Base-by-base conservation (phyloP, 768 basidiomycete species). In the Mycena belliarum region DNA sequence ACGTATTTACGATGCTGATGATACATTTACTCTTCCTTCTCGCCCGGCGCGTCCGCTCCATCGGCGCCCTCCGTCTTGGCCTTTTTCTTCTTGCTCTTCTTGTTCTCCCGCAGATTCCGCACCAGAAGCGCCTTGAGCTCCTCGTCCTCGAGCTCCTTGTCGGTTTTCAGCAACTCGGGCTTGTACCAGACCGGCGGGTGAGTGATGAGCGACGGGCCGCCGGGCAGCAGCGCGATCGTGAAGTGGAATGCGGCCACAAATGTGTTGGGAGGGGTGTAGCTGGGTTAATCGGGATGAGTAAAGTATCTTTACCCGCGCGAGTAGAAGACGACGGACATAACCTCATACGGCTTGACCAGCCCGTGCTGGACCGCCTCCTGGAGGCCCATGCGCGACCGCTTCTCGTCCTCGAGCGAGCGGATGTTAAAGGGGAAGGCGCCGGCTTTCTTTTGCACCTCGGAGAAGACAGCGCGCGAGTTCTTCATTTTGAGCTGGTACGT, bases 401-500 rank as follows among this genome's bases (percentile, higher is more conserved):
- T 95, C 82, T 98, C 96, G 68, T 98, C 96, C 63, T 96, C 96
- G 56, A 98, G 82, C 44, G 82, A 81, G 60, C 97, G 92, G 61
- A 99, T 83, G 67, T 95, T 98, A 82, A 99, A 98, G 32, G 97
- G 96, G 86, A 99, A 98, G 6, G 93, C 82, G 24, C 96, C 96
- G 40, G 97, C 93, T 75, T 98, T 98, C 81, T 94, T 95, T 76
- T 95, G 92, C 66, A 98, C 92, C 74, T 98, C 96, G 48, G 91
- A 91, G 77, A 98, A 98, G 40, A 96, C 89, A n/a, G 89, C 84
- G 61, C 96, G 90, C 42, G 95, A 95, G 62, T 91, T 96, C 80
- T 96, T 98, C 87, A 96, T 89, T 80, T 98, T 98, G 69, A 98
- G 82, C 72, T 94, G 92, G 76, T 98, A 98, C 38, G 91, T 95